Evolutionary conservation across 1,139 yeast genomes (phyloP).

Genomic region (Yamadazyma mexicana): DNA sequence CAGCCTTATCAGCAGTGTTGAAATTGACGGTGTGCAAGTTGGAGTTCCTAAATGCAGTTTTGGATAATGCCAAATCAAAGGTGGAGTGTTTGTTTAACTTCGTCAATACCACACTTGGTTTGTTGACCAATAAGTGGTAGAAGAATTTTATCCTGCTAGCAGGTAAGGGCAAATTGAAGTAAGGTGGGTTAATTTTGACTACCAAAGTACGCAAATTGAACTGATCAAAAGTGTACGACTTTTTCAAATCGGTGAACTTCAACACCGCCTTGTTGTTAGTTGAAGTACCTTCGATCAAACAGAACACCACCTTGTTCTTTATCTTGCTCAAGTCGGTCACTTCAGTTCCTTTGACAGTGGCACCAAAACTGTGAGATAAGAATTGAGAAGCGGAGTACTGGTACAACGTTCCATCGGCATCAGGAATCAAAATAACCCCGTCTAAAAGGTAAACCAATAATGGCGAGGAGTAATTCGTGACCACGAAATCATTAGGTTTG

Average conservation of each 20-base stretch:
- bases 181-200: constrained; percentile 39
- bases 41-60: constrained; percentile 27
- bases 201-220: constrained; percentile 43
- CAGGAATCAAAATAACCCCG: constrained; percentile 47
- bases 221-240: constrained; percentile 18
- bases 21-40: constrained; percentile 32
- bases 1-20: constrained; percentile 26
- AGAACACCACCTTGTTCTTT: constrained; percentile 38
- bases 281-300: constrained; percentile 69
- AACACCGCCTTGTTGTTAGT: constrained; percentile 63
- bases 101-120: constrained; percentile 20
- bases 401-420: constrained; percentile 34
- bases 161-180: constrained; percentile 38
- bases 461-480: constrained; percentile 58
- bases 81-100: constrained; percentile 26
- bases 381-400: constrained; percentile 36
- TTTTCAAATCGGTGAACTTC: constrained; percentile 36
- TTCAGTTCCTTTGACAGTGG: constrained; percentile 19
- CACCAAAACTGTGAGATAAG: constrained; percentile 28
- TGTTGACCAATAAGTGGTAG: constrained; percentile 25
- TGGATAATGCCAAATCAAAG: constrained; percentile 16
- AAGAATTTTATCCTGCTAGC: constrained; percentile 21
- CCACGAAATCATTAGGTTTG: constrained; percentile 38
- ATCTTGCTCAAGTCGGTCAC: constrained; percentile 22
- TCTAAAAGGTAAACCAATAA: constrained; percentile 36